Base-by-base conservation (phyloP, 495 filamentous ascomycete genomes). In the Durotheca rogersii region DNA sequence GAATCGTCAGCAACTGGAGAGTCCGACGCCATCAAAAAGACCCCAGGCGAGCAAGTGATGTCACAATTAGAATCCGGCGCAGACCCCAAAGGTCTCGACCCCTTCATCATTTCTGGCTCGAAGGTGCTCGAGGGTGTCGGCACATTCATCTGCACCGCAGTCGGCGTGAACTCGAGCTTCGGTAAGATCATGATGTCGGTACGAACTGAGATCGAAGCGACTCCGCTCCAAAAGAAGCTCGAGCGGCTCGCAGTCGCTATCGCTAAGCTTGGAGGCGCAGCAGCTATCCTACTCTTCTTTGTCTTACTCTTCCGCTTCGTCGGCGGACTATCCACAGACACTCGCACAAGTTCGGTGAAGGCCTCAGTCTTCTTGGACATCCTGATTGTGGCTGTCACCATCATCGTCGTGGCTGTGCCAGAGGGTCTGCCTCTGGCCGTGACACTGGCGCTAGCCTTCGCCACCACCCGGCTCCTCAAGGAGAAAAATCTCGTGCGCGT, bases 101-200 rank as follows among this genome's bases (percentile, higher is more conserved):
- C 86, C 6, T 93, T 93, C 66, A 90, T 93, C 44, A 76, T 93
- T 16, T 91, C 88, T 11, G 88, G 88, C 19, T 79, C 80, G 1
- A 92, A 89, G 63, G 82, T 93, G 6, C 80, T 86, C 3, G 87
- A 90, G 65, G 88, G 88, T 23, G 73, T 88, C n/a, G 88, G 88
- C 5, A 82, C 80, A 6, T 91, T 89, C 60, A 62, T 93, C 47
- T 85, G 89, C 47, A 91, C 88, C 2, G 79, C 83, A 12, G 81
- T 84, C 32, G 88, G 88, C 32, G 74, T 86, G 9, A 67, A 92
- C 60, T 84, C 87, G 2, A 83, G 77, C 21, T 82, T 84, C 58
- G 88, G 88, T 23, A 89, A 88, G 54, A 89, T 86, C 12, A 85
- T 89, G 81, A 88, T 91, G 85, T 85, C 85, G 34, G 72, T 90